phyloP scores from a whole-genome alignment of 257 asterid species.

The Plantago major region DNA sequence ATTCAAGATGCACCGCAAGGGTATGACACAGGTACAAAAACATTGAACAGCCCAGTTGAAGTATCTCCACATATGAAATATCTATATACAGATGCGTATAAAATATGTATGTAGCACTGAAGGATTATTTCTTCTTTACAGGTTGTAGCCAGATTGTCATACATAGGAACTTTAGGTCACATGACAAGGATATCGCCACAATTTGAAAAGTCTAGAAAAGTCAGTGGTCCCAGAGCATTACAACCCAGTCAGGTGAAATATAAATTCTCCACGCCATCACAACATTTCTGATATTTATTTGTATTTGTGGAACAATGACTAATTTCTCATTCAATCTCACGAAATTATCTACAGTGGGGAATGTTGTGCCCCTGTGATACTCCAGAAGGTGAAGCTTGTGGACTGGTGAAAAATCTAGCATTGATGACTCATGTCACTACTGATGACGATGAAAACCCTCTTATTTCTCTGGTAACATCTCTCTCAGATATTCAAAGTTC shows the following conservation, averaged over 20 bases:
- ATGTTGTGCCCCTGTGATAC: conserved; percentile 99
- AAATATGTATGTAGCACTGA: conserved; percentile 6
- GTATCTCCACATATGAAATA: neutral
- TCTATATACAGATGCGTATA: neutral
- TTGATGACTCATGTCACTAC: conserved; percentile 98
- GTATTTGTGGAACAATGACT: conserved; percentile 6
- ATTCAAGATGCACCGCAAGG: conserved; percentile 82
- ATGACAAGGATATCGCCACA: conserved; percentile 90
- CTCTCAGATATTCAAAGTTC: neutral
- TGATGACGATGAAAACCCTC: conserved; percentile 86
- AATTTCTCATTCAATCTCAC: conserved; percentile 12
- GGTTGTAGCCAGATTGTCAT: conserved; percentile 78
- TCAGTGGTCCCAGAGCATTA: conserved; percentile 96
- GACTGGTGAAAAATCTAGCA: conserved; percentile 95
- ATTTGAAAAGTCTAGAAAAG: conserved; percentile 93
- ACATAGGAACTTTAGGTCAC: conserved; percentile 75
- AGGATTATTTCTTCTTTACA: conserved; percentile 22
- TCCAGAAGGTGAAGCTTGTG: conserved; percentile 99
- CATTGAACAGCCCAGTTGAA: neutral
- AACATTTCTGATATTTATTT: neutral
- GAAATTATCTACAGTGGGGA: conserved; percentile 72
- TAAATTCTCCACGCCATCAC: conserved; percentile 6
- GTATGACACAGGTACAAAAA: conserved; percentile 86
- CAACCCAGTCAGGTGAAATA: conserved; percentile 91
- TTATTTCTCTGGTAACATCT: conserved; percentile 65